phyloP scores from a whole-genome alignment of 2,329 filamentous ascomycete species.

The Hymenoscyphus fraxineus region DNA sequence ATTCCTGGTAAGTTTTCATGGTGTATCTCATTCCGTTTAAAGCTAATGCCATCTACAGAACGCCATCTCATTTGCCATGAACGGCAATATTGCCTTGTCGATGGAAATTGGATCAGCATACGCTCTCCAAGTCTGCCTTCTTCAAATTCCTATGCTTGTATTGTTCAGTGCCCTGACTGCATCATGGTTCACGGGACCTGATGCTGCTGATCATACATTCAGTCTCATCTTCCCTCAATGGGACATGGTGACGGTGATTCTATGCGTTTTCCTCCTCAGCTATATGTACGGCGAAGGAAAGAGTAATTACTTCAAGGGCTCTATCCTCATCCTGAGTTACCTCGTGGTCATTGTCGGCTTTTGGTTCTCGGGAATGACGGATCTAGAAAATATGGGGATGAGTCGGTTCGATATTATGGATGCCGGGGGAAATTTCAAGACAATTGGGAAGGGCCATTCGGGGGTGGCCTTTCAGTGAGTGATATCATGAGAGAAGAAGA shows the following conservation, averaged over 20 bases:
- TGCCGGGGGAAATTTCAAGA: slow-evolving; percentile 32
- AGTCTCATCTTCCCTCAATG: slow-evolving; percentile 95
- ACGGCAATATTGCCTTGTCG: slow-evolving; percentile 94
- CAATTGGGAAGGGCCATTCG: slow-evolving; percentile 30
- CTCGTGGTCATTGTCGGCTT: slow-evolving; percentile 89
- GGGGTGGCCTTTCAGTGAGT: slow-evolving; percentile 34
- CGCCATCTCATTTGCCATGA: slow-evolving; percentile 99
- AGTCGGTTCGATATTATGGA: slow-evolving; percentile 35
- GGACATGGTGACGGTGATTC: slow-evolving; percentile 96
- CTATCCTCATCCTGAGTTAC: slow-evolving; percentile 88
- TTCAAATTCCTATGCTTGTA: slow-evolving; percentile 91
- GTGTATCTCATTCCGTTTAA: not conserved
- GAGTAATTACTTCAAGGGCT: slow-evolving; percentile 99
- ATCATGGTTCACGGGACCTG: slow-evolving; percentile 48
- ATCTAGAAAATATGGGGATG: slow-evolving; percentile 32
- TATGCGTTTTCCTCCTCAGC: slow-evolving; percentile 92
- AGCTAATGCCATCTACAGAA: slow-evolving; percentile 49
- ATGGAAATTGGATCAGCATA: slow-evolving; percentile 99
- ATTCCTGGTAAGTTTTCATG: slow-evolving; percentile 66
- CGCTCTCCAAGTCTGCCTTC: slow-evolving; percentile 88
- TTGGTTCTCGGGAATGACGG: slow-evolving; percentile 66
- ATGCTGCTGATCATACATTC: slow-evolving; percentile 64
- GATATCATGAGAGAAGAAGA: not conserved
- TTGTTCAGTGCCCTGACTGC: slow-evolving; percentile 80
- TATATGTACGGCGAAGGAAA: slow-evolving; percentile 99